Conservation (phyloP, 2,329 filamentous ascomycete species). For the Passalora sequoiae region DNA sequence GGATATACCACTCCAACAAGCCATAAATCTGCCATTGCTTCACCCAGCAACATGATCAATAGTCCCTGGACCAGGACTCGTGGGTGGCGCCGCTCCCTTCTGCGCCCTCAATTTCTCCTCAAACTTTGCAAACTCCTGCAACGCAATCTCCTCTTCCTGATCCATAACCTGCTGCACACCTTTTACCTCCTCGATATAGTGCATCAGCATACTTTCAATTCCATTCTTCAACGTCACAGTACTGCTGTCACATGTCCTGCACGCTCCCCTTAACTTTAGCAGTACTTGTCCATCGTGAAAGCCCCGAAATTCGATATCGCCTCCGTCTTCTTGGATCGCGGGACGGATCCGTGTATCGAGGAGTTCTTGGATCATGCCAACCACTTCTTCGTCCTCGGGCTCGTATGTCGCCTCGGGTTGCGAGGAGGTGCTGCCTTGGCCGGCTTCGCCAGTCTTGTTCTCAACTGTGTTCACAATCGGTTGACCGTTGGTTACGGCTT, state of each 20-base stretch:
- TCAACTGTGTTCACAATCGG: constrained; percentile 69
- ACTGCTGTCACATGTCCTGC: constrained; percentile 91
- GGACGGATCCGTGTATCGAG: constrained; percentile 91
- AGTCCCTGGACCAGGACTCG: constrained; percentile 48
- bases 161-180: constrained; percentile 87
- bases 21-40: no score
- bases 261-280: constrained; percentile 79
- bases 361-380: constrained; percentile 98
- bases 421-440: constrained; percentile 43
- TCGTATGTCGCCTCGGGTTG: constrained; percentile 75
- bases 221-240: constrained; percentile 96
- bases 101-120: constrained; percentile 72
- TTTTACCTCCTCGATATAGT: constrained; percentile 88
- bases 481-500: constrained; percentile 79
- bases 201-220: constrained; percentile 94
- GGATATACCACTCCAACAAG: no score
- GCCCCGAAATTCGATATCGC: constrained; percentile 91
- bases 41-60: constrained; percentile 44
- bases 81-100: constrained; percentile 50
- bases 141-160: constrained; percentile 80
- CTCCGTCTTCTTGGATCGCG: constrained; percentile 94
- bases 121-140: constrained; percentile 87
- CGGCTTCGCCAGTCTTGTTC: constrained; percentile 49
- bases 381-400: constrained; percentile 87
- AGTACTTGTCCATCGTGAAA: constrained; percentile 73